Base-by-base conservation (phyloP, 257 asterid genomes). In the Nicotiana undulata region DNA sequence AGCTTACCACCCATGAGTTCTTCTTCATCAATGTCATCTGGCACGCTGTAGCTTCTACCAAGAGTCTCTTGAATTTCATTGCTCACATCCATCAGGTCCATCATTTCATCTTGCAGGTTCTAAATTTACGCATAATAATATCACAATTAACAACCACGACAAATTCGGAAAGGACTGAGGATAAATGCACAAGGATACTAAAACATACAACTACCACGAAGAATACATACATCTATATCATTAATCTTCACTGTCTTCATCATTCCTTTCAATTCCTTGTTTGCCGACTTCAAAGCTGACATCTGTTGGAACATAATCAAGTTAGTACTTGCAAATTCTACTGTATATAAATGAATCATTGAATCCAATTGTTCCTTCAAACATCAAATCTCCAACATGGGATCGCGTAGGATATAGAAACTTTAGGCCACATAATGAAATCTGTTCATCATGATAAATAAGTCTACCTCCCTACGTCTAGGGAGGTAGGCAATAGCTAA, bases 1-100 rank as follows among this genome's bases (percentile, higher is more conserved):
- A 83, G 82, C 90, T 82, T 86, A 96, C 99, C 99, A 79, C 98
- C 97, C 94, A 96, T 82, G 87, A 96, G 93, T 24, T 96, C 99
- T 52, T 94, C 98, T 88, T 96, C 98, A 80, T 96, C 98, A 60
- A 96, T 87, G 89, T 96, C 98, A 87, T 96, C 98, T 55, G 99
- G 98, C 4, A 96, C 95, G 79, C 81, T 91, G 82, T 96, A 96
- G 92, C 97, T 96, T 88, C 98, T 88, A 67, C 99, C 98, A 78
- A 96, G 99, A 56, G 97, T 85, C 85, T 96, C 98, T 85, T 96
- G 99, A 85, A 96, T 92, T 89, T 96, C 99, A 81, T 85, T 90
- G 87, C 99, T 96, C 84, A 92, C 97, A 84, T 94, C 99, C 99
- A 96, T 96, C 83, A 96, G 91, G 91, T 94, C 98, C 98, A 96